A percentile compares a stretch with the other conserved stretches of the same genome.
These are phyloP conservation scores for Capsicum pubescens DNA, from an alignment of 257 asterid species.

Conservation along the genomic window DNA sequence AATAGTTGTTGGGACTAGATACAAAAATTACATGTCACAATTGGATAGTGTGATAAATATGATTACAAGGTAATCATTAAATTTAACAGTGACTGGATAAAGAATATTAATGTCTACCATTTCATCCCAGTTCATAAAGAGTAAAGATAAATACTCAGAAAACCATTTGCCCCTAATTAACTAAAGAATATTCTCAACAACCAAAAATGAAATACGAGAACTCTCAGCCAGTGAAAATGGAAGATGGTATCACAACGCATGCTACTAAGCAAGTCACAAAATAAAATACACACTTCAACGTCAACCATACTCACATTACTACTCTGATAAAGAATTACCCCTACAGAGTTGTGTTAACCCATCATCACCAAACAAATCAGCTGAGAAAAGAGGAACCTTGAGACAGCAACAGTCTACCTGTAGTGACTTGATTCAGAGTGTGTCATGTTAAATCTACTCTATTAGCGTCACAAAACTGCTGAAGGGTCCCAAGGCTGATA, in stretches of 20 bases:
- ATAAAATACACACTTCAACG: not conserved
- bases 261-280: not conserved
- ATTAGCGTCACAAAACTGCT: not conserved
- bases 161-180: not conserved
- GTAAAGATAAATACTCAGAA: not conserved
- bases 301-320: not conserved
- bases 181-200: not conserved
- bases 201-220: not conserved
- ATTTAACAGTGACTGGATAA: not conserved
- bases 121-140: not conserved
- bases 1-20: not conserved
- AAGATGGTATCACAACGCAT: not conserved
- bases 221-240: not conserved
- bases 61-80: not conserved
- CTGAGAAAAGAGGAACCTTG: not conserved
- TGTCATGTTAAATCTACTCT: not conserved
- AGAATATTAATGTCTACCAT: not conserved
- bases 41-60: not conserved
- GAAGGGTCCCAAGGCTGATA: not conserved
- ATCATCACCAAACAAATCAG: not conserved
- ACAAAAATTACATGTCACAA: not conserved
- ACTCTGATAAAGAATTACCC: not conserved
- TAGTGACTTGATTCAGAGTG: not conserved
- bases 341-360: not conserved
- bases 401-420: not conserved